A percentile compares a stretch with the other conserved stretches of the same genome.
phyloP scores from a whole-genome alignment of 345 rosid species.

The Boechera stricta region DNA sequence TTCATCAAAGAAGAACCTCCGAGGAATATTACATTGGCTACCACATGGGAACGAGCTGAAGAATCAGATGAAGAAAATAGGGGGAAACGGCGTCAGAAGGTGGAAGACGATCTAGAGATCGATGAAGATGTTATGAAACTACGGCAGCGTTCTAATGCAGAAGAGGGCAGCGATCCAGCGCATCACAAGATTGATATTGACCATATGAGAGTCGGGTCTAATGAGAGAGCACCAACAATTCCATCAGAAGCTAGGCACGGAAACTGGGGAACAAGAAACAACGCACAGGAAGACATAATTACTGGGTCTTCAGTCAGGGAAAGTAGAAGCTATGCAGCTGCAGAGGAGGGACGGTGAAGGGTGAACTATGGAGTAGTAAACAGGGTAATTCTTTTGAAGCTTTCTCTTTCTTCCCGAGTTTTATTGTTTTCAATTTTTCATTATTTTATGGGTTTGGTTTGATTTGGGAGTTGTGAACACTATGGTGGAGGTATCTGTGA shows the following conservation, averaged over 20 bases:
- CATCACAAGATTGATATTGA: constrained; percentile 55
- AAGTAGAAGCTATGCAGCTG: constrained; percentile 55
- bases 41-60: constrained; percentile 53
- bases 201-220: constrained; percentile 52
- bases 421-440: constrained; percentile 19
- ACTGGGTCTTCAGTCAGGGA: constrained; percentile 59
- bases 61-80: constrained; percentile 52
- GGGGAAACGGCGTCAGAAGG: constrained; percentile 70
- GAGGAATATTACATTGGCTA: constrained; percentile 53
- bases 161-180: constrained; percentile 59
- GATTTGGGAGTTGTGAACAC: constrained; percentile 30
- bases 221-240: constrained; percentile 66
- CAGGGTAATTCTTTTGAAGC: constrained; percentile 3
- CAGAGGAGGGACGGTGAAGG: constrained; percentile 50
- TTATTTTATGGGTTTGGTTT: constrained; percentile 11
- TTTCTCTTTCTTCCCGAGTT: constrained; percentile 2
- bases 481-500: constrained; percentile 14
- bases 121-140: constrained; percentile 78
- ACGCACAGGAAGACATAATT: constrained; percentile 55
- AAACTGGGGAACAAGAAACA: constrained; percentile 78
- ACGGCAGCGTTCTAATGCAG: constrained; percentile 68
- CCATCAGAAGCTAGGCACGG: constrained; percentile 64
- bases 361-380: neutral
- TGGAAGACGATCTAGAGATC: constrained; percentile 79
- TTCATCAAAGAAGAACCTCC: constrained; percentile 65